Evolutionary conservation across 805 yeast species (phyloP).

Genomic region (Metschnikowia lunata): DNA sequence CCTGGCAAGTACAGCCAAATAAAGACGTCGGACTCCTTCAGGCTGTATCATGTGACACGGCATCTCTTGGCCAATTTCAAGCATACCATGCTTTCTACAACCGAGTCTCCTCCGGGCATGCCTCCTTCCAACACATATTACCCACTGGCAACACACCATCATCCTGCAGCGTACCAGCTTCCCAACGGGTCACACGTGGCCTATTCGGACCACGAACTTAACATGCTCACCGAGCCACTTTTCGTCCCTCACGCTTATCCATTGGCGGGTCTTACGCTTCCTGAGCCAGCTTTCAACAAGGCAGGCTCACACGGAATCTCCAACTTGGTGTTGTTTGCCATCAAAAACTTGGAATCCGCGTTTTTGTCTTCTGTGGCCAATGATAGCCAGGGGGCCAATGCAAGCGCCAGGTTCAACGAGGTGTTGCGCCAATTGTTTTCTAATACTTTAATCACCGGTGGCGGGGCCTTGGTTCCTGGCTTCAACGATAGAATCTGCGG

Average conservation of each 20-base stretch:
- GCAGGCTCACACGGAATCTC: slow-evolving; percentile 48
- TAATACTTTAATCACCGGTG: slow-evolving; percentile 58
- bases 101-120: slow-evolving; percentile 19
- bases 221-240: slow-evolving; percentile 58
- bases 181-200: slow-evolving; percentile 48
- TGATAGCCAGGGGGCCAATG: slow-evolving; percentile 18
- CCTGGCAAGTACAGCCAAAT: slow-evolving; percentile 7
- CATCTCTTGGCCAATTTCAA: slow-evolving; percentile 36
- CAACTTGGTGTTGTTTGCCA: slow-evolving; percentile 31
- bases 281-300: slow-evolving; percentile 38
- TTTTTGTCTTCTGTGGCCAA: slow-evolving; percentile 25
- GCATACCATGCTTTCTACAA: slow-evolving; percentile 24
- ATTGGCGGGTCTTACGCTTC: slow-evolving; percentile 32
- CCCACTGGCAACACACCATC: slow-evolving; percentile 22
- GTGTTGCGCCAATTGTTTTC: slow-evolving; percentile 33
- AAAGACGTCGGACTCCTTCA: slow-evolving; percentile 25
- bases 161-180: slow-evolving; percentile 43
- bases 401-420: slow-evolving; percentile 34
- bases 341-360: slow-evolving; percentile 33
- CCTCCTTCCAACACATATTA: slow-evolving; percentile 14
- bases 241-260: slow-evolving; percentile 59
- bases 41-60: slow-evolving; percentile 34
- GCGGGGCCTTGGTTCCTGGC: slow-evolving; percentile 52
- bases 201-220: slow-evolving; percentile 40
- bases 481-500: slow-evolving; percentile 51